These are phyloP conservation scores for Carex sylvatica DNA, from an alignment of 202 grass and related monocot genomes.

Conservation along the genomic window DNA sequence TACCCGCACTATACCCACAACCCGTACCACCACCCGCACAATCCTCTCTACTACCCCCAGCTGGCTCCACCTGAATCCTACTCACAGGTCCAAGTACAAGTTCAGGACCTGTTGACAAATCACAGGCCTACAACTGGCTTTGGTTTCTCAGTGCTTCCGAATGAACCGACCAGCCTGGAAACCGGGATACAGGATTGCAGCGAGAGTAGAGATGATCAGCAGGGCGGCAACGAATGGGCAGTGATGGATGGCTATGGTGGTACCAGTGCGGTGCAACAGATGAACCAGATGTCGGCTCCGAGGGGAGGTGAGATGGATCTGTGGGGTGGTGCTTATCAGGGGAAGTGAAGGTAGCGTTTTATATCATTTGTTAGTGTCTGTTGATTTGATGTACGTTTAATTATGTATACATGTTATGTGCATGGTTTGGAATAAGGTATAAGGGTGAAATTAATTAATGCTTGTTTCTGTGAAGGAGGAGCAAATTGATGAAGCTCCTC, in stretches of 20 bases:
- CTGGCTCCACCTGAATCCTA: slow-evolving; percentile 50
- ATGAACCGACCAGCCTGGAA: slow-evolving; percentile 49
- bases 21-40: slow-evolving; percentile 52
- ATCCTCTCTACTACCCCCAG: slow-evolving; percentile 75
- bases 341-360: slow-evolving; percentile 35
- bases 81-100: slow-evolving; percentile 76
- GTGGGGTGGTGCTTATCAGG: slow-evolving; percentile 67
- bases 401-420: slow-evolving; percentile 4
- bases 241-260: slow-evolving; percentile 56
- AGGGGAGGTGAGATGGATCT: slow-evolving; percentile 77
- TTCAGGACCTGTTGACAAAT: slow-evolving; percentile 86
- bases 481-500: slow-evolving; percentile 20
- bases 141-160: slow-evolving; percentile 63
- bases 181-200: slow-evolving; percentile 33
- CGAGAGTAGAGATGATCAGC: slow-evolving; percentile 50
- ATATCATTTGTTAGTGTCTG: slow-evolving; percentile 11
- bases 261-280: slow-evolving; percentile 50
- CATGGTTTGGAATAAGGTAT: slow-evolving; percentile 12
- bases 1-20: slow-evolving; percentile 47
- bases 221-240: slow-evolving; percentile 41
- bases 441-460: slow-evolving; percentile 5
- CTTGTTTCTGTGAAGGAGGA: not conserved
- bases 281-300: slow-evolving; percentile 61
- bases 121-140: slow-evolving; percentile 51
- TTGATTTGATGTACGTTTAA: slow-evolving; percentile 17